Base-by-base conservation (phyloP, 2,329 filamentous ascomycete genomes). In the Talaromyces islandicus region DNA sequence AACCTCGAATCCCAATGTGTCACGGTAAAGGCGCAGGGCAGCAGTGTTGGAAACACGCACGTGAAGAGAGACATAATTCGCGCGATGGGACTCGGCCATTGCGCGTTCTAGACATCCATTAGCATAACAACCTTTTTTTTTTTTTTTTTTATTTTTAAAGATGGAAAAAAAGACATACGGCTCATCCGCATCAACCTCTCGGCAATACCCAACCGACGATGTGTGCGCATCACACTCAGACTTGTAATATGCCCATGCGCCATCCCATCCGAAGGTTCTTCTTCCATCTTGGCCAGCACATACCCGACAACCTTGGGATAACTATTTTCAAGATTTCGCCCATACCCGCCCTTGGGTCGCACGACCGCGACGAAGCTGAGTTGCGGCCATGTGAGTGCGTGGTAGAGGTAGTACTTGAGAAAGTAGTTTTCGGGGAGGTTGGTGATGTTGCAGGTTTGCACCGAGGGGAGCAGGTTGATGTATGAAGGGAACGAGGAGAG, bases 381-480 rank as follows among this genome's bases (percentile, higher is more conserved):
- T 79, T 97, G 93, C 52, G 94, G 94, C 94, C 94, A 99, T 69
- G 92, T 96, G 67, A 97, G 87, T 17, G 93, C 92, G 78, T 99
- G 94, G 85, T 99, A 99, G 71, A 99, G 87, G 81, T 99, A 99
- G 84, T 99, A 99, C 84, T 99, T 99, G 79, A 96, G 90, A 77
- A 97, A 97, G 85, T 99, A 99, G 83, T 99, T 99, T 78, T 99
- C 94, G 66, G 94, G 94, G 58, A 99, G 85, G 81, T 99, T 99
- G 75, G 95, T 96, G 74, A 99, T 92, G 82, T 99, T 97, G 73
- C 93, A 93, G 77, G 95, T 92, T 80, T 99, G 94, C 73, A 99
- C 89, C 65, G 91, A 82, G 66, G 86, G 88, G 67, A 99, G 87
- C 65, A 94, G 81, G 66, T 93, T 89, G 78, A 99, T 96, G 80